phyloP scores from a whole-genome alignment of 148 eudicot species.

The Hydrangea macrophylla region DNA sequence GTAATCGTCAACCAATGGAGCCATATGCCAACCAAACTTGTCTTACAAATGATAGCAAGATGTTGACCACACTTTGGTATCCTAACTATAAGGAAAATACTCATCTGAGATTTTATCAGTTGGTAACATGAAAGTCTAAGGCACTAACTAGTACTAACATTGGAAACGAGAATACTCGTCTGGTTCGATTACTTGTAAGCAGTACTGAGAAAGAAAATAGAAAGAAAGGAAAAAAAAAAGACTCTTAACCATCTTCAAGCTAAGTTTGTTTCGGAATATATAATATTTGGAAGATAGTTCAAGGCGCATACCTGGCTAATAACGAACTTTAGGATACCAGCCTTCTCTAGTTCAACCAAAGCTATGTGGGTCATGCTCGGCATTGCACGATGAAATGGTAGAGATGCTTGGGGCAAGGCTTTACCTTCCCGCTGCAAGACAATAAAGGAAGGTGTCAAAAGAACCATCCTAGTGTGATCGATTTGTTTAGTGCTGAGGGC shows the following conservation, averaged over 20 bases:
- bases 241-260: neutral
- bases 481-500: neutral
- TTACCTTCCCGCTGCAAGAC: conserved; percentile 44
- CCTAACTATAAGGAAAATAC: neutral
- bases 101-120: neutral
- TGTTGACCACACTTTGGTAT: too few relatives aligned
- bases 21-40: conserved; percentile 1
- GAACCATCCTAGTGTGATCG: neutral
- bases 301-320: conserved; percentile 69
- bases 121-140: neutral
- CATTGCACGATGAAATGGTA: conserved; percentile 94
- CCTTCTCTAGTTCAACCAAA: conserved; percentile 82
- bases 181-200: neutral
- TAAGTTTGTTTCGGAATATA: neutral
- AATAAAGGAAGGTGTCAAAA: conserved; percentile 20
- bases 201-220: neutral
- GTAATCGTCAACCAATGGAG: conserved; percentile 6
- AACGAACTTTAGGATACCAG: conserved; percentile 78
- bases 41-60: neutral
- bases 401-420: conserved; percentile 43
- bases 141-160: neutral
- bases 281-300: neutral
- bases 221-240: conserved; percentile 1
- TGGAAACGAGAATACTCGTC: neutral
- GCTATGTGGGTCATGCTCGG: conserved; percentile 98